These are phyloP conservation scores for Rhizophagus prolifer DNA, from an alignment of 192 early-diverging fungal species.

Conservation along the genomic window DNA sequence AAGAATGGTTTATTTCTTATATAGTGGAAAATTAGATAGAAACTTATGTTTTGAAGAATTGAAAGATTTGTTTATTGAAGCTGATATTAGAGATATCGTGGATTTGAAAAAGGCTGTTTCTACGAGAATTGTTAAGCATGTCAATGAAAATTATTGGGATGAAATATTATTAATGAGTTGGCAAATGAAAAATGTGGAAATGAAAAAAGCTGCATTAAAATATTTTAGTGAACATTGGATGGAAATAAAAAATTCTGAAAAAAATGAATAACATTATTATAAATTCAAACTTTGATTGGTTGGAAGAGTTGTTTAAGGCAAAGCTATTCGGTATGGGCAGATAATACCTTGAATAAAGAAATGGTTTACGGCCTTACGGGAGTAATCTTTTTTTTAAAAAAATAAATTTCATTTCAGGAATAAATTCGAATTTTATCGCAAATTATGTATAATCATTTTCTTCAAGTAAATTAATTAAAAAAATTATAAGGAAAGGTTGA, in stretches of 20 bases:
- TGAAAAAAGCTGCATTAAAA: conserved; percentile 14
- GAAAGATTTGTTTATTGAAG: conserved; percentile 19
- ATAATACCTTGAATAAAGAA: no score
- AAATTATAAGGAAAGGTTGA: no score
- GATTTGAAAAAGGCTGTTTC: conserved; percentile 1
- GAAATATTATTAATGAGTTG: conserved; percentile 24
- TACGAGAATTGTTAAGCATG: not conserved
- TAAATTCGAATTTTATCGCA: no score
- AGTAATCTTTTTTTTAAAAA: no score
- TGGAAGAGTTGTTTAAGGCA: not conserved
- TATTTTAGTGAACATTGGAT: conserved; percentile 16
- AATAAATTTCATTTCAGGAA: no score
- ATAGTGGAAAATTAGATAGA: conserved; percentile 23
- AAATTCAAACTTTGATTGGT: not conserved
- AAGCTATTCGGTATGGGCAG: not conserved
- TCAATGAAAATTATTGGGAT: conserved; percentile 23
- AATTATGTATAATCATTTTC: no score
- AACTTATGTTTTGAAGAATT: conserved; percentile 13
- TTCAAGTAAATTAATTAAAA: no score
- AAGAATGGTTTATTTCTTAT: conserved; percentile 25
- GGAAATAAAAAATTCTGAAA: conserved; percentile 14
- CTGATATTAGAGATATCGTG: conserved; percentile 14
- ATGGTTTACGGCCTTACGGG: no score
- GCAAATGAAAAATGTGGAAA: conserved; percentile 4
- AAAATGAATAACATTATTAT: conserved; percentile 1